phyloP scores from a whole-genome alignment of 2,329 filamentous ascomycete species.

The Neurospora sp. region DNA sequence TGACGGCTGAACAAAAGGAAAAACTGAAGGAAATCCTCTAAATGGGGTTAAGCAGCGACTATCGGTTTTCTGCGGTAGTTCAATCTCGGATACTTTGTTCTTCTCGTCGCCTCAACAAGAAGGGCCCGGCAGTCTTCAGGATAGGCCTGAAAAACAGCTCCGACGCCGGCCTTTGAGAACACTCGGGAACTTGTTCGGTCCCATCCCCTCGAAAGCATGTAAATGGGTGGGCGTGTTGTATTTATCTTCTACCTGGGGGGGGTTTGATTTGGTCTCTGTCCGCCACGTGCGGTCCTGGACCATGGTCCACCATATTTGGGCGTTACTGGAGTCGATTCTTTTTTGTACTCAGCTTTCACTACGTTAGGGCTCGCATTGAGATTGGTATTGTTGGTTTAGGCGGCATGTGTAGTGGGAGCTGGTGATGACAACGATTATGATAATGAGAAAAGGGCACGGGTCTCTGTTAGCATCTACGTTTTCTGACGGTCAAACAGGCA shows the following conservation, averaged over 20 bases:
- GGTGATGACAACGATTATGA: background rate
- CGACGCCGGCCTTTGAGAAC: background rate
- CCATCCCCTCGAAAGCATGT: background rate
- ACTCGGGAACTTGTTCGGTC: background rate
- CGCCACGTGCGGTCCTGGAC: background rate
- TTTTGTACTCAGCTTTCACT: background rate
- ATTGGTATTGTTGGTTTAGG: background rate
- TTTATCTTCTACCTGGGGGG: background rate
- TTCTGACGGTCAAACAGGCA: background rate
- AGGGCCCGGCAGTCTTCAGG: background rate
- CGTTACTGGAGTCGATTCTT: background rate
- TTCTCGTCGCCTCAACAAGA: background rate
- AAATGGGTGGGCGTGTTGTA: background rate
- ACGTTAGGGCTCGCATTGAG: background rate
- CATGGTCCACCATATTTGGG: background rate
- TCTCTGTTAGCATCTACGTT: background rate
- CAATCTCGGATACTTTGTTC: background rate
- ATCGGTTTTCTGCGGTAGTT: background rate
- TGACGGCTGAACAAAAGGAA: slow-evolving; percentile 71
- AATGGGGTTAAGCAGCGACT: slow-evolving; percentile 7
- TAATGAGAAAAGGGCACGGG: background rate
- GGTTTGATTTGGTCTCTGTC: background rate
- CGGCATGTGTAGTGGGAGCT: background rate
- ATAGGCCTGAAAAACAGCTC: background rate
- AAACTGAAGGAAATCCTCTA: slow-evolving; percentile 70